These are phyloP conservation scores for Lasiodiplodia gonubiensis DNA, from an alignment of 2,329 filamentous ascomycete genomes.

Conservation along the genomic window DNA sequence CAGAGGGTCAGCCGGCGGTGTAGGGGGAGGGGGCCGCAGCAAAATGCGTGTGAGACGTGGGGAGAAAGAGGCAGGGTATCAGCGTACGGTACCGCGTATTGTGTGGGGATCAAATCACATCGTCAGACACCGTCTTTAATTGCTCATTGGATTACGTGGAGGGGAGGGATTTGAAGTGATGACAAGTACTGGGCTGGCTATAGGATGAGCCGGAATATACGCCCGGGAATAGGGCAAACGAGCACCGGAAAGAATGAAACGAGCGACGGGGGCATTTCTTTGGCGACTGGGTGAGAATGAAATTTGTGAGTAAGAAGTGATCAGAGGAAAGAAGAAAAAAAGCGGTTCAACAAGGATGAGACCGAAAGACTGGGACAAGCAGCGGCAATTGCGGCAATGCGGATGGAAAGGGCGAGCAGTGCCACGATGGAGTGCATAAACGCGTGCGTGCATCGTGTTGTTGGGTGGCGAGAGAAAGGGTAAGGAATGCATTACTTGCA, in stretches of 20 bases:
- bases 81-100: neutral
- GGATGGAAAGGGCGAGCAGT: neutral
- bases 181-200: neutral
- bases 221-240: neutral
- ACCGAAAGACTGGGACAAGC: neutral
- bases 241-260: neutral
- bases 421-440: constrained; percentile 7
- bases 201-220: neutral
- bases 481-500: neutral
- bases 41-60: neutral
- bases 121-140: neutral
- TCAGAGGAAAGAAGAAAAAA: neutral
- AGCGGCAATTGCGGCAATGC: neutral
- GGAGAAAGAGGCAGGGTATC: neutral
- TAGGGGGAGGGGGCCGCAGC: too few relatives aligned
- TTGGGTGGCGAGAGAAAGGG: neutral
- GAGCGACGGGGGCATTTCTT: neutral
- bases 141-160: neutral
- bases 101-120: neutral
- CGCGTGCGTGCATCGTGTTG: neutral
- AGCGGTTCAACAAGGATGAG: neutral
- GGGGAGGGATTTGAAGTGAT: neutral
- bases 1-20: neutral
- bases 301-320: neutral
- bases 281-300: neutral